Conservation (phyloP, 345 rosid species). For the Isatis tinctoria region DNA sequence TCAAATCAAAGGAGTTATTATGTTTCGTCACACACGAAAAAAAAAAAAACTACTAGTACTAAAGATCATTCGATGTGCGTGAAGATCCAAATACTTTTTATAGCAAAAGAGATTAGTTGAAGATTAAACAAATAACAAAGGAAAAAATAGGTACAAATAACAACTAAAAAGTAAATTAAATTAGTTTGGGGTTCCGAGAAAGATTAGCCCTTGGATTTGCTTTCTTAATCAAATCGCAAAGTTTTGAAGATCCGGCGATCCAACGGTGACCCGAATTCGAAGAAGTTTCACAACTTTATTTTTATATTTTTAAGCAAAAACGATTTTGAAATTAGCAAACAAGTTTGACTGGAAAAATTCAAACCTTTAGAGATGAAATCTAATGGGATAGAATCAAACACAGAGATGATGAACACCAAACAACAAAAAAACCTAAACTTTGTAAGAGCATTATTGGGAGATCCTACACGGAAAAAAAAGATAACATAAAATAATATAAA, state of each 20-base stretch:
- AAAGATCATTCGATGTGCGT: conserved; percentile 31
- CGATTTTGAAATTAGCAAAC: not conserved
- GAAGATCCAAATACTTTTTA: conserved; percentile 29
- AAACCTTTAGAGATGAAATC: not conserved
- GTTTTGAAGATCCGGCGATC: conserved; percentile 4
- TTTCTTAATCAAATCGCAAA: conserved; percentile 15
- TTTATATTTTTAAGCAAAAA: not conserved
- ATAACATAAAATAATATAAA: too few relatives aligned
- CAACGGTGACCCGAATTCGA: conserved; percentile 16
- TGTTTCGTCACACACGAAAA: not conserved
- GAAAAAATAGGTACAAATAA: not conserved
- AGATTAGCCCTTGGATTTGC: conserved; percentile 34
- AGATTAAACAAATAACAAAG: conserved; percentile 28
- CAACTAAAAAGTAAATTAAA: conserved; percentile 6
- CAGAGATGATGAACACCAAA: not conserved
- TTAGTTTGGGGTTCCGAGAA: conserved; percentile 24
- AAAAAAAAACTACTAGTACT: not conserved
- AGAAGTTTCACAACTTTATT: conserved; percentile 23
- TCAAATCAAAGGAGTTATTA: not conserved
- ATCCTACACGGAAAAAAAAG: too few relatives aligned
- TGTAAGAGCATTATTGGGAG: too few relatives aligned
- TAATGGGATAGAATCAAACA: not conserved
- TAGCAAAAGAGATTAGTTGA: not conserved
- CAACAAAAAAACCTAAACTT: conserved; percentile 16
- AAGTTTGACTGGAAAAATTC: not conserved